Evolutionary conservation across 1,139 yeast genomes (phyloP), one percentile per base, ranked within the genome.

Genomic region (Casaregolazyma suthepensis): DNA sequence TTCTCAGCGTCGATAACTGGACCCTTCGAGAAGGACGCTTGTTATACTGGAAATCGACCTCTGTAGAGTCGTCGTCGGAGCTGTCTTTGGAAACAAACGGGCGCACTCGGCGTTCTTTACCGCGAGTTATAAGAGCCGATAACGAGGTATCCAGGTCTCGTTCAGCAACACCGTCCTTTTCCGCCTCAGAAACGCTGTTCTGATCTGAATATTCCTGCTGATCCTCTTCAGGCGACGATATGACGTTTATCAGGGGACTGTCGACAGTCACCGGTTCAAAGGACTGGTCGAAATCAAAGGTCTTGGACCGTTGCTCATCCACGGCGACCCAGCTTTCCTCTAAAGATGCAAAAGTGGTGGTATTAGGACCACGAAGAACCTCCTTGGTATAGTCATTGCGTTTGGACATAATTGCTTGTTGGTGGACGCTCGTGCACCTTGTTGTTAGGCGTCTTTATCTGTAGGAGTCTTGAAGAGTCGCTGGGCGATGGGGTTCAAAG

Each of bases 81-180:
- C 45, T 38, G n/a, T 47, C 50, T 20, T 15, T 47, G 10, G 35
- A 13, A 12, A 18, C 20, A 19, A 47, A 22, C 22, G 37, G 42
- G 13, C 45, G n/a, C 12, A 15, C 45, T 37, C 44, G 43, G 15
- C 38, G 46, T 10, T 43, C 46, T 20, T 45, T 47, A 13, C 48
- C 46, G n/a, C 46, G 48, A 29, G 46, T 23, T 18, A 61, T 55
- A 15, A 61, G 45, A 2, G 64, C 57, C 1, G 61, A 54, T 31
- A 61, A 52, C 1, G 62, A 59, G 15, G 60, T 53, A 17, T 57
- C 59, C 31, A 61, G 54, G 29, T 58, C 61, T 26, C 55, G 20
- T 22, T 61, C 60, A 13, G 57, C 57, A 26, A 50, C 43, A 9
- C 51, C 55, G 43, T 52, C 54, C 17, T 20, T 46, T 15, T 38